Evolutionary conservation across 805 yeast genomes (phyloP), one percentile per base, ranked within the genome.

Genomic region (Cyberlindnera galapagoensis): DNA sequence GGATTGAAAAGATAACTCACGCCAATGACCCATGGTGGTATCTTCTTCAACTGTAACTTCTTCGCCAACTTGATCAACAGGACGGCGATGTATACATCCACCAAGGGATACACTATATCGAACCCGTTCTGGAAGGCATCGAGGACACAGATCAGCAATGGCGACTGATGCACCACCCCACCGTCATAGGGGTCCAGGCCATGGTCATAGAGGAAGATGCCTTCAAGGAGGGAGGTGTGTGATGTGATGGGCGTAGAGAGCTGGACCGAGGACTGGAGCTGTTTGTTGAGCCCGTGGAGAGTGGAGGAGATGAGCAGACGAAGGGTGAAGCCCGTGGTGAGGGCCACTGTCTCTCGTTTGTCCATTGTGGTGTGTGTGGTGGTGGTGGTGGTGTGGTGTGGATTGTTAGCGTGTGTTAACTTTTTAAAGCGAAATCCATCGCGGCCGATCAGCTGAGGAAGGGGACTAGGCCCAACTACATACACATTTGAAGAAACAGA

Each of bases 141-240:
- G 50, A 80, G 65, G 2, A 74, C 38, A 3, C 65, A 59, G 21
- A 85, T 67, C 15, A 90, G 48, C 13, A 87, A 51, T 4, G 96
- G 95, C 4, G 94, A 76, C 46, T 86, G 95, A 56, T 86, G 90
- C 21, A 80, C 80, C 12, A 87, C 76, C 16, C 94, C 94, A 8
- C 97, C 96, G 39, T 74, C 74, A 49, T 86, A 90, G 7, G 86
- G 75, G 28, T 76, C 67, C 31, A 81, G 62, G 14, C 65, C 67
- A 45, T 76, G 69, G 4, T 63, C 53, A 34, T 74, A 57, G 31
- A 83, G 65, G 44, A 70, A 83, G 9, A 82, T 59, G 9, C 88
- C 88, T 51, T 82, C 94, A 44, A 65, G 57, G 25, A 83, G 51
- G 24, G 74, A 64, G 47, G 74, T 67, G 57, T 68, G 81, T 22